Percentiles rank a stretch among this genome's conserved stretches.
phyloP scores from a whole-genome alignment of 306 rosid species.

The Astragalus glycyphyllos region DNA sequence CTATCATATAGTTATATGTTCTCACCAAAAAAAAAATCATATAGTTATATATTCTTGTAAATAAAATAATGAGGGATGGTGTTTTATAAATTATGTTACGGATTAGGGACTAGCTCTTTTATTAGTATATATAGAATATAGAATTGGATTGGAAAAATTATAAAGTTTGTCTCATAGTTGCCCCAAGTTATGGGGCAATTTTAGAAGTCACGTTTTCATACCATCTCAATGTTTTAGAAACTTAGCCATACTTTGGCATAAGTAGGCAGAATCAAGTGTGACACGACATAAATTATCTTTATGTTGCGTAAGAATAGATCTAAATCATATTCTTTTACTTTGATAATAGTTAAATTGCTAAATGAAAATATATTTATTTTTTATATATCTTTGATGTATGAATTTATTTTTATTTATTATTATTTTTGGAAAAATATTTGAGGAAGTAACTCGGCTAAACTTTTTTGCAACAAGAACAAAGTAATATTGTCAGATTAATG shows the following conservation, averaged over 20 bases:
- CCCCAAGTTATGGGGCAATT: conserved; percentile 16
- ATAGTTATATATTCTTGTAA: conserved; percentile 16
- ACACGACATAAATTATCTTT: not conserved
- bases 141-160: conserved; percentile 1
- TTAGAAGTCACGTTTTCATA: not conserved
- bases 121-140: conserved; percentile 9
- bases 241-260: not conserved
- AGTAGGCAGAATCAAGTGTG: not conserved
- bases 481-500: too few species aligned
- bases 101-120: conserved; percentile 20
- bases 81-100: conserved; percentile 34
- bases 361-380: too few species aligned
- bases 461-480: too few species aligned
- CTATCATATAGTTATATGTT: conserved; percentile 15
- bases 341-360: too few species aligned
- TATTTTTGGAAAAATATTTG: too few species aligned
- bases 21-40: too few species aligned
- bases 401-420: too few species aligned
- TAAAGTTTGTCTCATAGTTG: conserved; percentile 18
- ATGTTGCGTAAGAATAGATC: not conserved
- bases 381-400: too few species aligned
- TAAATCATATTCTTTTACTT: too few species aligned
- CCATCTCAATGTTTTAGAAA: not conserved
- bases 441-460: too few species aligned
- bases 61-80: conserved; percentile 32